phyloP scores from a whole-genome alignment of 2,329 filamentous ascomycete species.

The Aspergillus calidoustus region DNA sequence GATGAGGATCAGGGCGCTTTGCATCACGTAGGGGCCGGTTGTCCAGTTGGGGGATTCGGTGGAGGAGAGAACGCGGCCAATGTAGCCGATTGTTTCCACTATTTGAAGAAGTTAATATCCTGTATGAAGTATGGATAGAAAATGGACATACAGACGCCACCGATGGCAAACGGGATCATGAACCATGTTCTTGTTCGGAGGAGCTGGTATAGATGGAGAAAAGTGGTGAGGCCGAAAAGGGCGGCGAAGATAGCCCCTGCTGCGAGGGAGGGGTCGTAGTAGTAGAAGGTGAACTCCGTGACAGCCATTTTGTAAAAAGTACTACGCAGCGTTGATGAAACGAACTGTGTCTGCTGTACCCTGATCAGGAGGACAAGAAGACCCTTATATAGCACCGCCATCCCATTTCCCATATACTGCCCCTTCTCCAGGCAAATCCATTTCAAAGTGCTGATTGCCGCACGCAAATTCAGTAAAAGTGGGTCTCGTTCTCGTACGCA shows the following conservation, averaged over 20 bases:
- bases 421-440: conserved; percentile 1
- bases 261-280: conserved; percentile 29
- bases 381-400: background rate
- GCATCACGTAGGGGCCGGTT: conserved; percentile 33
- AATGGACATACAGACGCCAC: conserved; percentile 44
- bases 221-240: conserved; percentile 28
- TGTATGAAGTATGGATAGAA: too few relatives aligned
- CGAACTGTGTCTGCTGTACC: background rate
- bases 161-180: conserved; percentile 37
- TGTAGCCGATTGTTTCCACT: conserved; percentile 60
- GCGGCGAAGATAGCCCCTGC: conserved; percentile 31
- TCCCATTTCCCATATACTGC: background rate
- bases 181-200: conserved; percentile 33
- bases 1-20: conserved; percentile 34
- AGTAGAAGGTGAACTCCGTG: conserved; percentile 29
- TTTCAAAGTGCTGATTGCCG: background rate
- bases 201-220: conserved; percentile 32
- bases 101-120: background rate
- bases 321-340: background rate
- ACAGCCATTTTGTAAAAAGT: background rate
- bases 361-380: background rate
- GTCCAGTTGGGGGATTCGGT: conserved; percentile 36
- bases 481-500: conserved; percentile 12
- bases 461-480: background rate
- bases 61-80: conserved; percentile 53